Conservation (phyloP, 257 asterid species). For the Vinca minor region DNA sequence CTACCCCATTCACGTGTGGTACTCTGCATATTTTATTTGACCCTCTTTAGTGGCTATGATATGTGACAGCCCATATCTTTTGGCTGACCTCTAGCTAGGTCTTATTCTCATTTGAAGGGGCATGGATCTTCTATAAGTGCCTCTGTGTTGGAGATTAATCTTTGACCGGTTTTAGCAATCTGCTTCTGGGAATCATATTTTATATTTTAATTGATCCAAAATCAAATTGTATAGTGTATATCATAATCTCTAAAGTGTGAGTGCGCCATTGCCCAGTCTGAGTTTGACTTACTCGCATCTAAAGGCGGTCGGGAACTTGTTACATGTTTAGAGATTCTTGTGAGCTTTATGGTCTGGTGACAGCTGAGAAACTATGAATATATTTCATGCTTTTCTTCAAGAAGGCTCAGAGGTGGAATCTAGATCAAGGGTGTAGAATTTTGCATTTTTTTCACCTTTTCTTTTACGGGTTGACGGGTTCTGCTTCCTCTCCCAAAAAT, state of each 20-base stretch:
- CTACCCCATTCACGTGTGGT: neutral
- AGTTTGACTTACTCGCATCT: neutral
- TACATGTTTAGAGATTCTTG: neutral
- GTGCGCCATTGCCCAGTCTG: neutral
- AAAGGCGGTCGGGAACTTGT: neutral
- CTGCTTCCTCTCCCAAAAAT: too few relatives aligned
- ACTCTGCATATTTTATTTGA: neutral
- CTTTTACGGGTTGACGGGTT: too few relatives aligned
- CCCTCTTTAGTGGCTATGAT: neutral
- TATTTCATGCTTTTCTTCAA: too few relatives aligned
- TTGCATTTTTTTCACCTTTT: too few relatives aligned
- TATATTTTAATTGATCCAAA: neutral
- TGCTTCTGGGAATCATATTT: neutral
- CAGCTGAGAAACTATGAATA: neutral
- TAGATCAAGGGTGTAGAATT: too few relatives aligned
- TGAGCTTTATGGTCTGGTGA: neutral
- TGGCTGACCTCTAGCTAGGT: too few relatives aligned
- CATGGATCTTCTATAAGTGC: neutral
- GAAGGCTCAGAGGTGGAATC: slow-evolving; percentile 1
- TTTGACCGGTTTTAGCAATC: neutral
- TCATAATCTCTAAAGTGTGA: too few relatives aligned
- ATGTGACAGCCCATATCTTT: neutral
- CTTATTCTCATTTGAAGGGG: too few relatives aligned
- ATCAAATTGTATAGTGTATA: too few relatives aligned
- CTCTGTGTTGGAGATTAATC: neutral